Evolutionary conservation across 2,329 filamentous ascomycete genomes (phyloP).

Genomic region (Phyllosticta citribraziliensis): DNA sequence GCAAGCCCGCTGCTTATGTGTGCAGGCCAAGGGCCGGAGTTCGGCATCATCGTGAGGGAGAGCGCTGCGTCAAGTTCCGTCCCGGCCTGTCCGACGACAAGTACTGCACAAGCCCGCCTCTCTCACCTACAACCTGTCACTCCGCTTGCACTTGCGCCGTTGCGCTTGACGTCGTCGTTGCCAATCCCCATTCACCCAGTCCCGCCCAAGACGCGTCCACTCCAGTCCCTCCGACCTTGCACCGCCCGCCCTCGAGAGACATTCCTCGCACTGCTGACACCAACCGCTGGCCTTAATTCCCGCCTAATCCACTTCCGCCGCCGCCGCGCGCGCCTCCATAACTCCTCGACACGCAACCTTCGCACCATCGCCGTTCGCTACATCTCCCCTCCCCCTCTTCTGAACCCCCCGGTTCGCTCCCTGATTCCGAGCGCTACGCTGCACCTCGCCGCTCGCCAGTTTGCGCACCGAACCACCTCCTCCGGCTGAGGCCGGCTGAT

Average conservation of each 20-base stretch:
- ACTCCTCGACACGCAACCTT: background rate
- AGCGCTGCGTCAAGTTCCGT: background rate
- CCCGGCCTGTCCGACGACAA: background rate
- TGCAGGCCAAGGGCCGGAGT: background rate
- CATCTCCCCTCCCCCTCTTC: background rate
- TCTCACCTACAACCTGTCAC: too few species aligned
- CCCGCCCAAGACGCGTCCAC: conserved; percentile 8
- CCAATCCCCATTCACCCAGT: background rate
- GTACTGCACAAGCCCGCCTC: too few species aligned
- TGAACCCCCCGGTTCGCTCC: conserved; percentile 5
- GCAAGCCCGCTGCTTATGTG: background rate
- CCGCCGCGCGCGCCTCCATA: conserved; percentile 7
- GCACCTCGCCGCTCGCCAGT: background rate
- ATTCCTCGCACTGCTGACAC: conserved; percentile 11
- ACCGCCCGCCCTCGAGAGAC: background rate
- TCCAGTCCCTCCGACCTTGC: conserved; percentile 3
- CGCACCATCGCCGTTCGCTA: conserved; percentile 2
- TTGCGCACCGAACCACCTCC: conserved; percentile 15
- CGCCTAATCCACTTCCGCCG: conserved; percentile 13
- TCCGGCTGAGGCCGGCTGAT: conserved; percentile 28
- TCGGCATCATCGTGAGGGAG: conserved; percentile 2
- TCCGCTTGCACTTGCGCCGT: too few species aligned
- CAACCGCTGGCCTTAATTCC: conserved; percentile 15
- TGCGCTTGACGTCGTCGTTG: background rate
- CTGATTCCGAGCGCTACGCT: background rate